These are phyloP conservation scores for Metschnikowia sp. DNA, from an alignment of 805 yeast genomes.

Conservation along the genomic window DNA sequence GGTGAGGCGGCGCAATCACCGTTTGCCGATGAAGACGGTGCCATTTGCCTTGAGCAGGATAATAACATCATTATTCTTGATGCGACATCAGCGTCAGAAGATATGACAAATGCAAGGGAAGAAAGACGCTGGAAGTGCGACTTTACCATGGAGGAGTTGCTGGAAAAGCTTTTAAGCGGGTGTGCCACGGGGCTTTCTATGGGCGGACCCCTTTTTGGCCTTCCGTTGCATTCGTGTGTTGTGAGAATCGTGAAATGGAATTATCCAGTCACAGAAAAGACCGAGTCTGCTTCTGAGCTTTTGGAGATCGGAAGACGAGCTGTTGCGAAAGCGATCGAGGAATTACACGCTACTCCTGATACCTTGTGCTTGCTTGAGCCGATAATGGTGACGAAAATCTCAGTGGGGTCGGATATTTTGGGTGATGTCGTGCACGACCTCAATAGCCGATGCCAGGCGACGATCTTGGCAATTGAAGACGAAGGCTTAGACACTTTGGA, in stretches of 20 bases:
- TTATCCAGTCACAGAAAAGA: slow-evolving; percentile 49
- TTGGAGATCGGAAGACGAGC: slow-evolving; percentile 44
- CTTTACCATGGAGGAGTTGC: slow-evolving; percentile 45
- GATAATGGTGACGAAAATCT: slow-evolving; percentile 71
- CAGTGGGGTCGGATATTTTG: slow-evolving; percentile 64
- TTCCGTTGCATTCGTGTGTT: slow-evolving; percentile 58
- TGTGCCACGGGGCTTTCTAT: slow-evolving; percentile 57
- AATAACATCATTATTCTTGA: slow-evolving; percentile 46
- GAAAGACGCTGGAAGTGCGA: slow-evolving; percentile 50
- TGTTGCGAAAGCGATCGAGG: slow-evolving; percentile 22
- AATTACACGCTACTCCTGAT: slow-evolving; percentile 15
- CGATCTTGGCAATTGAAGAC: slow-evolving; percentile 69
- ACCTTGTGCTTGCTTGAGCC: slow-evolving; percentile 75
- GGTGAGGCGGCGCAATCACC: slow-evolving; percentile 30
- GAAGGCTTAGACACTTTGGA: slow-evolving; percentile 40
- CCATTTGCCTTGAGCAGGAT: slow-evolving; percentile 40
- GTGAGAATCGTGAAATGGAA: slow-evolving; percentile 52
- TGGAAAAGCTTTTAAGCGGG: slow-evolving; percentile 57
- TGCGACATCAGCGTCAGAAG: slow-evolving; percentile 25
- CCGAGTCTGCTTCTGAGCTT: slow-evolving; percentile 31
- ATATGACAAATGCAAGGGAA: slow-evolving; percentile 22
- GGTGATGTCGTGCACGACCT: slow-evolving; percentile 86
- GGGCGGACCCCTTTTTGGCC: slow-evolving; percentile 60
- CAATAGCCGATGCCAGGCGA: slow-evolving; percentile 73
- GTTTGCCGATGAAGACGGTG: slow-evolving; percentile 39